These are phyloP conservation scores for Arthrobotrys iridis DNA, from an alignment of 2,329 filamentous ascomycete species.

Conservation along the genomic window DNA sequence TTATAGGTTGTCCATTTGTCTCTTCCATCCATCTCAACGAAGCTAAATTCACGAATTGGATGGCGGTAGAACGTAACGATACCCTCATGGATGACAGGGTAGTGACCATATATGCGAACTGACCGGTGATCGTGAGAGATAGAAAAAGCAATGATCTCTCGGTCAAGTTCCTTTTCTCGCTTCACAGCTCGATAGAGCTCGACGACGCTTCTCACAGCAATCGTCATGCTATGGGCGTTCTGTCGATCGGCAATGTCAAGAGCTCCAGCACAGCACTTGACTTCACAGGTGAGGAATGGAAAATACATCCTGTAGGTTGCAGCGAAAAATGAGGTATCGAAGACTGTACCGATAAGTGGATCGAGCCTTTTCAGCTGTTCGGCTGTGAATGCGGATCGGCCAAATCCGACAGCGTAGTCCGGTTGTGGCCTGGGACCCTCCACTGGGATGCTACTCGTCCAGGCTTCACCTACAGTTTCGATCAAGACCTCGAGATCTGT, in stretches of 20 bases:
- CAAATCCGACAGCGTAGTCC: slow-evolving; percentile 64
- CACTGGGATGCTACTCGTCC: slow-evolving; percentile 62
- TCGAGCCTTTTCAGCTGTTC: slow-evolving; percentile 63
- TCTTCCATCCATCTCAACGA: slow-evolving; percentile 59
- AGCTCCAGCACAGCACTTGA: slow-evolving; percentile 63
- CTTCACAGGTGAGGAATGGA: slow-evolving; percentile 66
- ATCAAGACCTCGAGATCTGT: slow-evolving; percentile 60
- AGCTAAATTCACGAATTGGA: slow-evolving; percentile 60
- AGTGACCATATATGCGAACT: slow-evolving; percentile 63
- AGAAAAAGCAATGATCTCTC: slow-evolving; percentile 64
- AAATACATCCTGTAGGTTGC: slow-evolving; percentile 66
- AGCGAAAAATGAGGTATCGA: slow-evolving; percentile 63
- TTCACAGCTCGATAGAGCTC: slow-evolving; percentile 62
- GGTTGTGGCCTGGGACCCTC: slow-evolving; percentile 62
- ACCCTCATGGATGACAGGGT: slow-evolving; percentile 61
- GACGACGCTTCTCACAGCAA: slow-evolving; percentile 62
- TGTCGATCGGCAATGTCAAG: slow-evolving; percentile 62
- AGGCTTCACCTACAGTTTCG: slow-evolving; percentile 64
- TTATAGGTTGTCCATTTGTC: slow-evolving; percentile 62
- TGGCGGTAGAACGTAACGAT: slow-evolving; percentile 62
- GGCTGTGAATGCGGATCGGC: slow-evolving; percentile 62
- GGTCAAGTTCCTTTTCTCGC: slow-evolving; percentile 61
- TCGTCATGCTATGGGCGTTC: slow-evolving; percentile 63
- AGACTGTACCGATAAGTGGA: slow-evolving; percentile 61
- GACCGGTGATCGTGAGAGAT: slow-evolving; percentile 61